Evolutionary conservation across 352 stramenopile species (phyloP).

Genomic region (Phytophthora multivora): DNA sequence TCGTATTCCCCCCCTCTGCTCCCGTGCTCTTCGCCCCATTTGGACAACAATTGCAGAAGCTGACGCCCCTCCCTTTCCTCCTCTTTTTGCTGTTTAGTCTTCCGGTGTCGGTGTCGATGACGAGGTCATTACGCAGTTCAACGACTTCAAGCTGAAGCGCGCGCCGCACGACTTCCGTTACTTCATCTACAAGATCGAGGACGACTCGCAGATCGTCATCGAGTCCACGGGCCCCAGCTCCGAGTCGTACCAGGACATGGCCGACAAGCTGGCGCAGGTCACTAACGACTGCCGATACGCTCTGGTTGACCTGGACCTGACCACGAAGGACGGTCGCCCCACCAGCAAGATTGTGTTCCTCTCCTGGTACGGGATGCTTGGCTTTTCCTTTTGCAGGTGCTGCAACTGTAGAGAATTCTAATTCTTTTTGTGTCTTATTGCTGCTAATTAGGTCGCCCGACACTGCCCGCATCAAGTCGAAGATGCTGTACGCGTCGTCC

Average conservation of each 20-base stretch:
- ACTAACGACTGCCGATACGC: conserved; percentile 89
- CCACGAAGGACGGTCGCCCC: conserved; percentile 87
- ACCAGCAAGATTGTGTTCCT: conserved; percentile 93
- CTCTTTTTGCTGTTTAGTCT: conserved; percentile 55
- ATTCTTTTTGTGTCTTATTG: neutral
- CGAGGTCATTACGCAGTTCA: conserved; percentile 93
- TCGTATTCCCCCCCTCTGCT: neutral
- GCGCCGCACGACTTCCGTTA: conserved; percentile 93
- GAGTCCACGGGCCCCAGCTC: conserved; percentile 75
- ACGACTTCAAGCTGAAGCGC: conserved; percentile 96
- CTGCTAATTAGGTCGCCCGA: conserved; percentile 87
- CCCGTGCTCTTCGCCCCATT: neutral
- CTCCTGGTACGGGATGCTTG: conserved; percentile 69
- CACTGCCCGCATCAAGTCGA: conserved; percentile 91
- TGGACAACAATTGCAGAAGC: neutral
- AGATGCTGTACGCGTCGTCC: conserved; percentile 96
- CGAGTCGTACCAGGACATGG: conserved; percentile 91
- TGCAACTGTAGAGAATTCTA: neutral
- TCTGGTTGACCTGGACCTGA: conserved; percentile 90
- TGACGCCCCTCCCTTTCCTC: conserved; percentile 2
- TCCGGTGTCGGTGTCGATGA: conserved; percentile 94
- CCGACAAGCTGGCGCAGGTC: conserved; percentile 69
- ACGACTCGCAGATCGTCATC: conserved; percentile 94
- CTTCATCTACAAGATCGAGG: conserved; percentile 96
- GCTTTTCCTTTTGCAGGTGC: neutral